Base-by-base conservation (phyloP, 2,329 filamentous ascomycete genomes). In the Reticulascus tulasneorum region DNA sequence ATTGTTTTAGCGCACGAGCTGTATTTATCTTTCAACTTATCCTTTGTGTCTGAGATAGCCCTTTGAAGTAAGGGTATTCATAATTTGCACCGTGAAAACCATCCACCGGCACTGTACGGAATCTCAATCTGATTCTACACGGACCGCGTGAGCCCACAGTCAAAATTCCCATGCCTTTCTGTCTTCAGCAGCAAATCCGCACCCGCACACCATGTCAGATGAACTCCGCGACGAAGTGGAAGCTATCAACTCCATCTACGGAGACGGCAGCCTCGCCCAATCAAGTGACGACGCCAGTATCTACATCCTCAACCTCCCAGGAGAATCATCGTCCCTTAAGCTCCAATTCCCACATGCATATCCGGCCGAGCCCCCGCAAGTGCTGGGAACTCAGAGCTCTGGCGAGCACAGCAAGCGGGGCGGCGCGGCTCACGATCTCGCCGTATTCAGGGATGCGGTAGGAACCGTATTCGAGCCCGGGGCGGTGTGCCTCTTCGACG, bases 231-330 rank as follows among this genome's bases (percentile, higher is more conserved):
- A 93, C 61, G 86, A 93, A 56, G 66, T 90, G 20, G 83, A 83
- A 53, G 86, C 84, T 44, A 83, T 93, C 53, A 93, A 91, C 60
- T 86, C 86, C 36, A 93, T 93, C 47, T 93, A 90, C 62, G 82
- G 80, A 46, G 72, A 79, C 30, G 69, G 67, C n/a, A 84, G 82
- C 9, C 67, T 90, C 38, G 39, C 59, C 33, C 53, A 67, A 27
- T 52, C 64, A 40, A 13, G 18, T 3, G 57, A 62, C 16, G 52
- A 60, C 24, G 48, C 54, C 15, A 44, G 63, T 50, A 48, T 74
- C 47, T 79, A 82, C 60, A 60, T 82, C 35, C 72, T 96, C 32
- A 74, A 71, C 33, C 73, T 91, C 3, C 86, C 86, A 0, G 72
- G 75, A 19, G 73, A 76, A 44, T 72, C 63, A 29, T 73, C 64